Conservation (phyloP, 1,139 yeast genomes). For the Taphrina populina region DNA sequence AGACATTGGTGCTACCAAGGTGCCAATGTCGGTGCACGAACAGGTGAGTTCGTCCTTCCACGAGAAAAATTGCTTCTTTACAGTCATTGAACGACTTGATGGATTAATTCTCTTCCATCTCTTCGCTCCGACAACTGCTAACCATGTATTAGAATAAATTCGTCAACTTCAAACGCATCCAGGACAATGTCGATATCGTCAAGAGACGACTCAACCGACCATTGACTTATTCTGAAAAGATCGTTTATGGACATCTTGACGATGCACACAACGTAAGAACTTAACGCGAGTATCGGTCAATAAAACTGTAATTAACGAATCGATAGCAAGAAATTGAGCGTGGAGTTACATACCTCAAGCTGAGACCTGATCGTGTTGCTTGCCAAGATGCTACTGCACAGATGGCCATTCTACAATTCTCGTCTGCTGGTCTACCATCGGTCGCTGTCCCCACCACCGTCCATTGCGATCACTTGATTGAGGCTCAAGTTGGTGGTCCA, state of each 20-base stretch:
- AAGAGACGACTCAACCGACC: slow-evolving; percentile 87
- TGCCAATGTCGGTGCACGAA: slow-evolving; percentile 32
- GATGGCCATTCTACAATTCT: slow-evolving; percentile 97
- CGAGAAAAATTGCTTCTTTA: too few relatives aligned
- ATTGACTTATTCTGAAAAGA: slow-evolving; percentile 94
- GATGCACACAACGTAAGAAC: slow-evolving; percentile 64
- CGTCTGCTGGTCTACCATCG: slow-evolving; percentile 92
- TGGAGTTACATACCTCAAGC: slow-evolving; percentile 92
- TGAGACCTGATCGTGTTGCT: slow-evolving; percentile 99
- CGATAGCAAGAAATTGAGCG: slow-evolving; percentile 83
- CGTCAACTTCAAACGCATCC: slow-evolving; percentile 38
- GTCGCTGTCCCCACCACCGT: slow-evolving; percentile 97
- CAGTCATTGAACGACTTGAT: too few relatives aligned
- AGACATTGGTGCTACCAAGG: slow-evolving; percentile 31
- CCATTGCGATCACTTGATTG: slow-evolving; percentile 98
- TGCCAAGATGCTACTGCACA: slow-evolving; percentile 99
- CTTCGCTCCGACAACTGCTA: not conserved
- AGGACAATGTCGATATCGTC: slow-evolving; percentile 82
- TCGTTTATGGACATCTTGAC: slow-evolving; percentile 93
- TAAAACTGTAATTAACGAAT: too few relatives aligned
- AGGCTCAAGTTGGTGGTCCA: slow-evolving; percentile 92
- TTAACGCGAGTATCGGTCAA: not conserved
- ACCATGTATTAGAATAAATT: slow-evolving; percentile 20
- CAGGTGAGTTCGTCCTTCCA: slow-evolving; percentile 7
- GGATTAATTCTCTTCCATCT: too few relatives aligned